These are phyloP conservation scores for Populus euphratica DNA, from an alignment of 345 rosid genomes.

Conservation along the genomic window DNA sequence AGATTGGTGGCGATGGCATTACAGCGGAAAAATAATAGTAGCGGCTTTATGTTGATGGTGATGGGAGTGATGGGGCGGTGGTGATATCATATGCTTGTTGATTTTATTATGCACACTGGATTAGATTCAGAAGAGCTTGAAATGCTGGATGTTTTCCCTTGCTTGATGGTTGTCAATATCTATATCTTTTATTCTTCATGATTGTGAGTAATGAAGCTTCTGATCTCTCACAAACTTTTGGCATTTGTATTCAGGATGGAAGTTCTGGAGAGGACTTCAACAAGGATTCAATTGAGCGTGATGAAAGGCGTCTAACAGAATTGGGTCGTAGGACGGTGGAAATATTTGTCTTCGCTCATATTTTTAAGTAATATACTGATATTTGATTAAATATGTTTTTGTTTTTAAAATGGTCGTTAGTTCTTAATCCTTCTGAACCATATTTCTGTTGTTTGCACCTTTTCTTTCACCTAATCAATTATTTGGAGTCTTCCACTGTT, in stretches of 20 bases:
- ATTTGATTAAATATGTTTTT: background rate
- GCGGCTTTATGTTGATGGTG: background rate
- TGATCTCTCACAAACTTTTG: constrained; percentile 9
- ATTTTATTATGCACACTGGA: background rate
- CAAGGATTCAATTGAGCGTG: constrained; percentile 71
- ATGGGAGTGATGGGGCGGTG: background rate
- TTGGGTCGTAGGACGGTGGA: constrained; percentile 88
- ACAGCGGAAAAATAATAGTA: background rate
- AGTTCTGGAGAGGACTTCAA: constrained; percentile 72
- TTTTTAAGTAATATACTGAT: constrained; percentile 60
- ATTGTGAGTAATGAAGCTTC: background rate
- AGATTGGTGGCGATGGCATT: background rate
- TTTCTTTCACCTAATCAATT: background rate
- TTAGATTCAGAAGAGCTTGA: background rate
- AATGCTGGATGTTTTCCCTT: background rate
- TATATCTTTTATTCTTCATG: background rate
- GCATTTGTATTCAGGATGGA: constrained; percentile 52
- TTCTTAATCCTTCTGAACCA: background rate
- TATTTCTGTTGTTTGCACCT: background rate
- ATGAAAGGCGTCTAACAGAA: constrained; percentile 90
- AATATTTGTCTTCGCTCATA: constrained; percentile 82
- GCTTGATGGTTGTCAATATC: background rate
- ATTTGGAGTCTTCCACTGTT: background rate
- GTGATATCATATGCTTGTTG: background rate
- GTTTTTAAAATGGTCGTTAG: background rate